Base-by-base conservation (phyloP, 306 rosid species). In the Lathyrus oleraceus region DNA sequence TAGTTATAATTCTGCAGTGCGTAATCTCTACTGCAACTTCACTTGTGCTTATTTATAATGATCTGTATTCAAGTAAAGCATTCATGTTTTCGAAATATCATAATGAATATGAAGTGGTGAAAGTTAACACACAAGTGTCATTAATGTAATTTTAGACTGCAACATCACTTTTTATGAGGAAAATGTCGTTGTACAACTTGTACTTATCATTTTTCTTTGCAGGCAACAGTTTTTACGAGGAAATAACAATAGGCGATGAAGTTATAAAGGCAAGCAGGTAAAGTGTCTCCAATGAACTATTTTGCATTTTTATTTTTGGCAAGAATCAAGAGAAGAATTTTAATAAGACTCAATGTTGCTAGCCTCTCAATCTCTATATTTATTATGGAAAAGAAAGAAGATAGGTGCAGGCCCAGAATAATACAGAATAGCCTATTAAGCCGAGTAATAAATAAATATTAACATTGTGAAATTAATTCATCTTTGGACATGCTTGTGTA, bases 211-310 rank as follows among this genome's bases (percentile, higher is more conserved):
- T 38, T 65, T 79, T 27, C 19, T 27, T 39, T 65, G 78, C 85
- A 83, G 87, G 76, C 17, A 70, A 70, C 76, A 28, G 67, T 59
- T 80, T 69, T 76, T 79, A 80, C 40, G 78, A 69, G 58, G 60
- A 83, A 59, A 44, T 53, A 32, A 73, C 82, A 15, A 36, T 83
- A 44, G 75, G 42, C 4, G 82, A 47, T 38, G 82, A 83, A 73
- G 27, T 45, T 48, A 70, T 83, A 35, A 80, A 80, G 66, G 30
- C 82, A 65, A 76, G 85, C 84, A 73, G 82, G 87, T 83, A 73
- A 73, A 61, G 54, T 68, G 48, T 45, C 66, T 54, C 21, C 53
- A 27, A 23, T n/a, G 42, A 13, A 49, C 59, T 38, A 9, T 42
- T 17, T 58, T 20, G 42, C 19, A 54, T 7, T 53, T 51, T 58